These are phyloP conservation scores for Zea mays DNA, from an alignment of 176 grass and related monocot species.

Conservation along the genomic window DNA sequence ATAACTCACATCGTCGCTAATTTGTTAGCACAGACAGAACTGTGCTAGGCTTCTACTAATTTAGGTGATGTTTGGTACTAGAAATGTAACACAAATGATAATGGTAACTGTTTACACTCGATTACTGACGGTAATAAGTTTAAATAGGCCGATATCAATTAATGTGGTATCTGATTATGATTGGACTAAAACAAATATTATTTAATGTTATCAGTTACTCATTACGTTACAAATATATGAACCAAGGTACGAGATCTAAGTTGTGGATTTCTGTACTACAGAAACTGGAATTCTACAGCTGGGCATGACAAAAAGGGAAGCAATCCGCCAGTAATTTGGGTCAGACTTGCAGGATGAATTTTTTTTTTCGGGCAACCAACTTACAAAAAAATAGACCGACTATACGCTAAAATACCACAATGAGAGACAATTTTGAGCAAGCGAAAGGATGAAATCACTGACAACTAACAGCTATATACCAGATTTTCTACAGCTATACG, in stretches of 20 bases:
- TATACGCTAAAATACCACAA: neutral
- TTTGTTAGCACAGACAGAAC: neutral
- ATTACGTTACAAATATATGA: too few relatives aligned
- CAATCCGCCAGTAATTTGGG: neutral
- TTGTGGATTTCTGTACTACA: neutral
- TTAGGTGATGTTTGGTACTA: neutral
- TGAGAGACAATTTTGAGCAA: slow-evolving; percentile 1
- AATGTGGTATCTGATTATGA: too few relatives aligned
- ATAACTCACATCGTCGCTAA: neutral
- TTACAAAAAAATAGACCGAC: neutral
- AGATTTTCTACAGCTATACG: neutral
- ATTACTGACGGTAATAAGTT: too few relatives aligned
- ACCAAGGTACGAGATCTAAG: too few relatives aligned
- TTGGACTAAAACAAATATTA: too few relatives aligned
- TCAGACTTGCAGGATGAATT: neutral
- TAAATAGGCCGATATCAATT: too few relatives aligned
- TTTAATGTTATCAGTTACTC: too few relatives aligned
- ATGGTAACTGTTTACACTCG: too few relatives aligned
- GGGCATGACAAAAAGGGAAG: neutral
- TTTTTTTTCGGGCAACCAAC: neutral
- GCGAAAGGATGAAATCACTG: neutral
- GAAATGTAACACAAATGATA: too few relatives aligned
- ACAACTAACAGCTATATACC: neutral
- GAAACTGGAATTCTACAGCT: neutral
- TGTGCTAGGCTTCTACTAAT: neutral